Conservation (phyloP, 805 yeast species). For the Nakazawaea laoshanensis region DNA sequence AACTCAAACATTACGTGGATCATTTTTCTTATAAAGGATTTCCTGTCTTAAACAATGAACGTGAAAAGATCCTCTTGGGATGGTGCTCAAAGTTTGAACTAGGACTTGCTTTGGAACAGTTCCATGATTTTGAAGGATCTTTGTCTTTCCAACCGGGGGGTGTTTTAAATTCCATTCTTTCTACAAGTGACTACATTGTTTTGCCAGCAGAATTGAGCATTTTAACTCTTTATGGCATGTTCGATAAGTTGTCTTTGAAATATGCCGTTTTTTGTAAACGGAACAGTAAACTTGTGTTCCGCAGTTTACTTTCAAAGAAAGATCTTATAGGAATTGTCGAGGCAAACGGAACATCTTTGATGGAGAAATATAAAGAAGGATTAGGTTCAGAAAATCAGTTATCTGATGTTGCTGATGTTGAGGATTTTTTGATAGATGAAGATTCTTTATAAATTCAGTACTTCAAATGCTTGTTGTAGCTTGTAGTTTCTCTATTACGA, state of each 20-base stretch:
- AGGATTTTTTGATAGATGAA: slow-evolving; percentile 2
- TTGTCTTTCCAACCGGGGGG: slow-evolving; percentile 9
- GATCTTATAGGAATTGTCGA: slow-evolving; percentile 19
- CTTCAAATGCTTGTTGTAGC: too few species aligned
- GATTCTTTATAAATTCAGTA: too few species aligned
- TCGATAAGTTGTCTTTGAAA: slow-evolving; percentile 28
- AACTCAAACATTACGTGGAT: slow-evolving; percentile 15
- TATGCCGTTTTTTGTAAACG: slow-evolving; percentile 22
- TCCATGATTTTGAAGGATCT: slow-evolving; percentile 6
- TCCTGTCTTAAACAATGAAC: slow-evolving; percentile 32
- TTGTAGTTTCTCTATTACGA: too few species aligned
- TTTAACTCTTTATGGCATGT: slow-evolving; percentile 26
- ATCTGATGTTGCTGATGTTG: not conserved
- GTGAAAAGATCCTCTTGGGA: slow-evolving; percentile 29
- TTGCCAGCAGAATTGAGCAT: slow-evolving; percentile 23
- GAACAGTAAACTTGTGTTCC: slow-evolving; percentile 17
- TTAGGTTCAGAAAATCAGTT: too few species aligned
- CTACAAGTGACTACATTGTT: slow-evolving; percentile 14
- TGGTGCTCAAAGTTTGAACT: slow-evolving; percentile 32
- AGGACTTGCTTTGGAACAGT: slow-evolving; percentile 18
- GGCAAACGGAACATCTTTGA: slow-evolving; percentile 1
- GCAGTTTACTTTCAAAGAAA: slow-evolving; percentile 27
- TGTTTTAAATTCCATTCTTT: slow-evolving; percentile 10
- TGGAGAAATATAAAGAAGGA: not conserved
- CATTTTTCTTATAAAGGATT: slow-evolving; percentile 25